A percentile compares a stretch with the other conserved stretches of the same genome.
Conservation (phyloP, 2,329 filamentous ascomycete species). For the Elsinoe arachidis region DNA sequence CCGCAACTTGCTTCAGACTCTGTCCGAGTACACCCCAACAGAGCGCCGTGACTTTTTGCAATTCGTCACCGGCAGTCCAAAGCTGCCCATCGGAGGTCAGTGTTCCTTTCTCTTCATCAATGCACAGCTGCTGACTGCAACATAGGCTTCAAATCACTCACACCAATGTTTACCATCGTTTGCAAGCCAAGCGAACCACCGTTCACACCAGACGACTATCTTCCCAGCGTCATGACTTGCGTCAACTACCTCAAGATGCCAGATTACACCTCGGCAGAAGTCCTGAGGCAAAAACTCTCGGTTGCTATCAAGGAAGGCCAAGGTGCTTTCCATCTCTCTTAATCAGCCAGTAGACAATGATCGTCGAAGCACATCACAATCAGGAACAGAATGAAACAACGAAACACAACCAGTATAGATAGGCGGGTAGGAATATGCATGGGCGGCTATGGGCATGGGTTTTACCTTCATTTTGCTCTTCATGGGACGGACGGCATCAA, state of each 20-base stretch:
- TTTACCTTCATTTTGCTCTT: background rate
- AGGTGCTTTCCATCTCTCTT: constrained; percentile 80
- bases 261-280: constrained; percentile 73
- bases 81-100: constrained; percentile 93
- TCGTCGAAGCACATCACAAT: background rate
- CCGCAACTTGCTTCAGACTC: constrained; percentile 82
- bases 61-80: constrained; percentile 95
- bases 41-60: constrained; percentile 91
- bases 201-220: constrained; percentile 88
- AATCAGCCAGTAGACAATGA: background rate
- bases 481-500: background rate
- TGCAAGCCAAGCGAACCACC: constrained; percentile 97
- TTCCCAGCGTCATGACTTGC: constrained; percentile 99
- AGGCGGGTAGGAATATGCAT: constrained; percentile 14
- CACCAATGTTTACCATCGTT: constrained; percentile 97
- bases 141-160: constrained; percentile 88
- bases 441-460: background rate
- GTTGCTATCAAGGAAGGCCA: constrained; percentile 92
- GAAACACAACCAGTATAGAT: background rate
- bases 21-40: constrained; percentile 71
- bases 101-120: constrained; percentile 18
- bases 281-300: constrained; percentile 68
- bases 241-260: constrained; percentile 98
- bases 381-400: background rate
- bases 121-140: constrained; percentile 26